These are phyloP conservation scores for Leptographium flavum DNA, from an alignment of 2,329 filamentous ascomycete genomes.

Conservation along the genomic window DNA sequence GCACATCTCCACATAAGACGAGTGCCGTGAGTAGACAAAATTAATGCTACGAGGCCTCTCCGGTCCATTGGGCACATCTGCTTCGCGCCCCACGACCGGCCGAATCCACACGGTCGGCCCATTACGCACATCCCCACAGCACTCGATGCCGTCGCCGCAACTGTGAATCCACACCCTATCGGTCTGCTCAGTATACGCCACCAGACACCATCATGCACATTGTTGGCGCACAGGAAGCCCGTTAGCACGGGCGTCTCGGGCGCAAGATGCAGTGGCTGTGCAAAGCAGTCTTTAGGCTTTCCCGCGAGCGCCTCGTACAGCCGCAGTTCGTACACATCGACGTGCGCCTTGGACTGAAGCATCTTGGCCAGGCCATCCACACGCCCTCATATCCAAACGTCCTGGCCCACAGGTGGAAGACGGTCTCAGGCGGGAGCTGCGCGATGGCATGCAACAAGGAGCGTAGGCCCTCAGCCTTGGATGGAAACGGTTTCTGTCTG, in stretches of 20 bases:
- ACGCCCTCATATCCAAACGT: constrained; percentile 74
- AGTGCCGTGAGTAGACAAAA: constrained; percentile 84
- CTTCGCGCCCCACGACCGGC: constrained; percentile 48
- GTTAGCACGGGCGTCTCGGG: constrained; percentile 53
- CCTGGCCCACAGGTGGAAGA: constrained; percentile 80
- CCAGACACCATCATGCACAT: constrained; percentile 58
- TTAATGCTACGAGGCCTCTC: constrained; percentile 23
- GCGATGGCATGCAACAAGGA: constrained; percentile 59
- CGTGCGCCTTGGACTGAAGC: constrained; percentile 56
- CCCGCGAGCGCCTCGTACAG: constrained; percentile 49
- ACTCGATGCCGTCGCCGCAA: constrained; percentile 56
- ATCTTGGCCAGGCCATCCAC: constrained; percentile 68
- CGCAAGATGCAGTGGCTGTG: constrained; percentile 26
- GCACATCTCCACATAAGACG: constrained; percentile 69
- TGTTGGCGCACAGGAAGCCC: constrained; percentile 65
- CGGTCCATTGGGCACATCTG: neutral
- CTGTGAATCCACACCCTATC: constrained; percentile 58
- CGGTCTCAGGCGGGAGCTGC: constrained; percentile 55
- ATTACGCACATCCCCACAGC: constrained; percentile 34
- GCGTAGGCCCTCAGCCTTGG: constrained; percentile 59
- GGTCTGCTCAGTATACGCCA: constrained; percentile 29
- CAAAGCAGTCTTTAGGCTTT: constrained; percentile 23
- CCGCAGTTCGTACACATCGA: constrained; percentile 65
- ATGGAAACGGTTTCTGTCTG: constrained; percentile 29
- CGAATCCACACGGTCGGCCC: constrained; percentile 56